Evolutionary conservation across 2,329 filamentous ascomycete genomes (phyloP).

Genomic region (Beauveria brongniartii): DNA sequence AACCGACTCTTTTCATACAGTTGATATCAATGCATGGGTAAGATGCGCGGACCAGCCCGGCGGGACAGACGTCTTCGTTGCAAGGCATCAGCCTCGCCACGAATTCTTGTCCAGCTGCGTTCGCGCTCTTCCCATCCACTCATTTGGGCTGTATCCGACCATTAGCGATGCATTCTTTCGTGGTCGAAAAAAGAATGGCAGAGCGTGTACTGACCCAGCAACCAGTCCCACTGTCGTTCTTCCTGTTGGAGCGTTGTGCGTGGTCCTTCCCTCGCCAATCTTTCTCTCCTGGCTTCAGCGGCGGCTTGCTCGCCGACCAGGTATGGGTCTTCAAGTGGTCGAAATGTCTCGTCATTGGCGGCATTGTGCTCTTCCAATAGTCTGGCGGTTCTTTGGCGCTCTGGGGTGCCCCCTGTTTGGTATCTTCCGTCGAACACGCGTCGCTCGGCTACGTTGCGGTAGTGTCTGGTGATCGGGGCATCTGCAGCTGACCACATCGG

Average conservation of each 20-base stretch:
- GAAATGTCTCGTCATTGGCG: slow-evolving; percentile 19
- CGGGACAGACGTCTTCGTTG: slow-evolving; percentile 16
- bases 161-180: slow-evolving; percentile 14
- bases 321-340: slow-evolving; percentile 58
- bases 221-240: slow-evolving; percentile 53
- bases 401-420: slow-evolving; percentile 19
- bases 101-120: slow-evolving; percentile 36
- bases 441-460: slow-evolving; percentile 55
- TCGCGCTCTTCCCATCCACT: slow-evolving; percentile 43
- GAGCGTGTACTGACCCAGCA: slow-evolving; percentile 39
- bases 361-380: not conserved
- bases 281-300: slow-evolving; percentile 44
- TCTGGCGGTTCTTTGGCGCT: not conserved
- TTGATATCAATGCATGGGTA: slow-evolving; percentile 1
- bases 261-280: slow-evolving; percentile 47
- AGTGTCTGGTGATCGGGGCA: slow-evolving; percentile 49
- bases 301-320: slow-evolving; percentile 61
- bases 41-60: slow-evolving; percentile 6
- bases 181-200: not conserved
- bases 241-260: slow-evolving; percentile 48
- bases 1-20: no score
- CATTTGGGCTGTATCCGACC: slow-evolving; percentile 37
- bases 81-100: slow-evolving; percentile 25
- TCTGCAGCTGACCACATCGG: slow-evolving; percentile 50
- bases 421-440: slow-evolving; percentile 42